Percentiles rank a stretch among this genome's conserved stretches.
These are phyloP conservation scores for Tuber aestivum DNA, from an alignment of 495 filamentous ascomycete genomes.

Conservation along the genomic window DNA sequence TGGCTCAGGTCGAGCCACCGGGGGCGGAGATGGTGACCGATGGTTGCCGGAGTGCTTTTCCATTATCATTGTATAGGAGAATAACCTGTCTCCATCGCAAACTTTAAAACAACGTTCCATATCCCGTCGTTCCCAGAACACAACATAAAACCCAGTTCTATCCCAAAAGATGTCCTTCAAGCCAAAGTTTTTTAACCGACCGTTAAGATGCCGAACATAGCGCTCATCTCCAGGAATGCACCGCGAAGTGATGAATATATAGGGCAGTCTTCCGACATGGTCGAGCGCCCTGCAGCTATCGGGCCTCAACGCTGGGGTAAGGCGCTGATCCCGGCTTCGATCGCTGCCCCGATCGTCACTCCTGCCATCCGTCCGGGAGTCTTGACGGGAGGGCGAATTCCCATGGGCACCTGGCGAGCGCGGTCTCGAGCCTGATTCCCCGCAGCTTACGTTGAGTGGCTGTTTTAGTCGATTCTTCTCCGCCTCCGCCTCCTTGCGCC, in stretches of 20 bases:
- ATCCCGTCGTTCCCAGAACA: constrained; percentile 78
- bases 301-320: constrained; percentile 26
- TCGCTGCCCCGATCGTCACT: constrained; percentile 20
- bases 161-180: constrained; percentile 76
- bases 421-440: constrained; percentile 17
- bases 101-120: constrained; percentile 66
- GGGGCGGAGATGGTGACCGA: constrained; percentile 41
- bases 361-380: constrained; percentile 8
- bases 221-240: constrained; percentile 81
- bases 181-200: constrained; percentile 69
- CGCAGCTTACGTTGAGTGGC: constrained; percentile 18
- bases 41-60: constrained; percentile 62
- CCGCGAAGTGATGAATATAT: constrained; percentile 81
- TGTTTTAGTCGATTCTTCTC: constrained; percentile 38
- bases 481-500: constrained; percentile 50
- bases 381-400: constrained; percentile 44
- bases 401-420: constrained; percentile 28
- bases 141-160: constrained; percentile 79
- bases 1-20: constrained; percentile 52
- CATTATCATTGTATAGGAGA: constrained; percentile 93
- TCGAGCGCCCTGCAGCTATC: constrained; percentile 47
- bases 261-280: constrained; percentile 74
- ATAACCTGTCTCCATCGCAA: constrained; percentile 69
- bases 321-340: constrained; percentile 25
- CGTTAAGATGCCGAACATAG: constrained; percentile 79